phyloP scores from a whole-genome alignment of 768 basidiomycete genomes.

The Megacollybia marginata region DNA sequence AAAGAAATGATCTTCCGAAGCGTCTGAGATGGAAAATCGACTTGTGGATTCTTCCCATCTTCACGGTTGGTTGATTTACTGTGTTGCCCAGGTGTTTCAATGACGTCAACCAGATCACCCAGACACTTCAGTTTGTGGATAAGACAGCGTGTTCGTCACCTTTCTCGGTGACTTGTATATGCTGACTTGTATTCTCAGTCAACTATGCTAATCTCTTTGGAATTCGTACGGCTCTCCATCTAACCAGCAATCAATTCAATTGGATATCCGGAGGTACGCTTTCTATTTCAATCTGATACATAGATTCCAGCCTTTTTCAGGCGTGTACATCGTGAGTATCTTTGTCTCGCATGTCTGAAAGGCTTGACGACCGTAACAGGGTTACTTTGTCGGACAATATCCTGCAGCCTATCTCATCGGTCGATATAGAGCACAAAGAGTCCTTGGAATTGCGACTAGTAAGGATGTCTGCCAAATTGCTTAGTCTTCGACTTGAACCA shows the following conservation, averaged over 20 bases:
- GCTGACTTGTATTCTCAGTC: slow-evolving; percentile 3
- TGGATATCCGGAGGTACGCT: neutral
- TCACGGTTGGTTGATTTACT: neutral
- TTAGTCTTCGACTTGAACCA: neutral
- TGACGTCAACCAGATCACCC: neutral
- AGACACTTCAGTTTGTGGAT: neutral
- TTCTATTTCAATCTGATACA: neutral
- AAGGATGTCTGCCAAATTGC: slow-evolving; percentile 2
- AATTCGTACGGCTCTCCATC: slow-evolving; percentile 8
- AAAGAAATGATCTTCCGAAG: neutral
- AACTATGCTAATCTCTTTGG: slow-evolving; percentile 14
- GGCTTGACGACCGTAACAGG: slow-evolving; percentile 5
- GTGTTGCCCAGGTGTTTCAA: neutral
- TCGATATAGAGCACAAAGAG: slow-evolving; percentile 9
- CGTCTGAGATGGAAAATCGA: neutral
- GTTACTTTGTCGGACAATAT: slow-evolving; percentile 12
- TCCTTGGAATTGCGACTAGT: slow-evolving; percentile 1
- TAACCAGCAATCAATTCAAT: slow-evolving; percentile 12
- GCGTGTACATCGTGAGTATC: neutral
- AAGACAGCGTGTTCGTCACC: neutral
- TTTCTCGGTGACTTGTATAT: neutral
- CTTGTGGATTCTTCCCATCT: neutral
- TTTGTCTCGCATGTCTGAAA: neutral
- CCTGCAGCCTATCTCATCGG: slow-evolving; percentile 11
- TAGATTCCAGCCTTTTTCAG: neutral